A percentile compares a stretch with the other conserved stretches of the same genome.
Evolutionary conservation across 73 alveolate species (phyloP).

Genomic region (Blepharisma japonicum): DNA sequence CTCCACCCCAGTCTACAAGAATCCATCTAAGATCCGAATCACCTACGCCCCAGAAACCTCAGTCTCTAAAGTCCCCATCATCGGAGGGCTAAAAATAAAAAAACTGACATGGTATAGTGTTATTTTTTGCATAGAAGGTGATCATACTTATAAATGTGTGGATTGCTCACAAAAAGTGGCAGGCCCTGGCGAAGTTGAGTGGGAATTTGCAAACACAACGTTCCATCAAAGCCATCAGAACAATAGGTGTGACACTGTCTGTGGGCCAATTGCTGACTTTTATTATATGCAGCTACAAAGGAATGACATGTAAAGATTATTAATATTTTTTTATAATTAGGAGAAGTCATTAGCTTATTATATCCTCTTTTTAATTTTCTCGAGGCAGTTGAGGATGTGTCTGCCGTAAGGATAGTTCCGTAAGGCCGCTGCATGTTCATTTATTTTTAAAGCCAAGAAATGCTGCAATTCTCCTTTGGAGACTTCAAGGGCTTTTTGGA

Average conservation of each 20-base stretch:
- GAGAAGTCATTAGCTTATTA: too few relatives aligned
- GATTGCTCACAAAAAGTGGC: neutral
- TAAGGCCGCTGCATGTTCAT: slow-evolving; percentile 34
- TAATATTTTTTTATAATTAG: too few relatives aligned
- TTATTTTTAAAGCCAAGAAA: slow-evolving; percentile 52
- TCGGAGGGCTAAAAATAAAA: neutral
- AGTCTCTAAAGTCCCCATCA: too few relatives aligned
- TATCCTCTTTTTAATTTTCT: slow-evolving; percentile 33
- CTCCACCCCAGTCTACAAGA: neutral
- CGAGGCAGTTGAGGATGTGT: slow-evolving; percentile 53
- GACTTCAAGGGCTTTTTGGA: slow-evolving; percentile 80
- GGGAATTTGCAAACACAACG: slow-evolving; percentile 13
- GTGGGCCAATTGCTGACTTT: slow-evolving; percentile 31
- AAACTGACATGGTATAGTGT: neutral
- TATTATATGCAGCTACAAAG: neutral
- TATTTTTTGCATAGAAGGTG: neutral
- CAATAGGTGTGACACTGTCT: slow-evolving; percentile 4
- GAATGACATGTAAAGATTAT: too few relatives aligned
- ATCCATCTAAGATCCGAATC: slow-evolving; percentile 9
- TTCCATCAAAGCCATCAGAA: slow-evolving; percentile 19
- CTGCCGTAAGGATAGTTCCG: slow-evolving; percentile 41
- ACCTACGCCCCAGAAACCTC: neutral
- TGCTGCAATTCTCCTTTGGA: slow-evolving; percentile 54
- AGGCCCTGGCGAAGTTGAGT: neutral
- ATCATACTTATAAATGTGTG: slow-evolving; percentile 26